Percentiles rank a stretch among this genome's conserved stretches.
Conservation (phyloP, 768 basidiomycete species). For the Leccinum olivaceopallidum region DNA sequence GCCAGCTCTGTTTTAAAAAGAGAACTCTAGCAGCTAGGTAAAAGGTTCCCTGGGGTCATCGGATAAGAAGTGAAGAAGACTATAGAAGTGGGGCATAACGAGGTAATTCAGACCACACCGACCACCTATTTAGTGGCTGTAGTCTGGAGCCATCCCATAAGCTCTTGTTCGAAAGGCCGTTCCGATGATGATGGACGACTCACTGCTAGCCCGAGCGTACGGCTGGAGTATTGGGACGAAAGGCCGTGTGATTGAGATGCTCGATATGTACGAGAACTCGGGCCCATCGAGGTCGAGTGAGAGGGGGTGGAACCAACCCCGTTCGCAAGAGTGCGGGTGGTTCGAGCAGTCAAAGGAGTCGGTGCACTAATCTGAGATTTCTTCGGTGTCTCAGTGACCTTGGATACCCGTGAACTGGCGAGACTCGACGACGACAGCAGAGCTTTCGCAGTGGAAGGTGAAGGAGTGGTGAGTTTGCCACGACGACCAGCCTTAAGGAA, state of each 20-base stretch:
- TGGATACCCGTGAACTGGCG: conserved; percentile 47
- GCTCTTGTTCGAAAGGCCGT: conserved; percentile 36
- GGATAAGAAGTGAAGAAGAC: conserved; percentile 11
- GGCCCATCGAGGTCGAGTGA: conserved; percentile 56
- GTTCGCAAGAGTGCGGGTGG: conserved; percentile 52
- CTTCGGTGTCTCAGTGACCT: conserved; percentile 75
- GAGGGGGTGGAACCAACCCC: conserved; percentile 59
- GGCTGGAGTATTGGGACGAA: conserved; percentile 73
- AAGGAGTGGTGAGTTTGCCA: conserved; percentile 45
- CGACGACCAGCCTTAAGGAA: conserved; percentile 75
- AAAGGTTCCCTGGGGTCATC: conserved; percentile 18
- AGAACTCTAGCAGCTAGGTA: conserved; percentile 30
- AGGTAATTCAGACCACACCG: conserved; percentile 15
- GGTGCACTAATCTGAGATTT: conserved; percentile 90
- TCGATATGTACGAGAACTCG: conserved; percentile 65
- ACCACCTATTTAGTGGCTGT: conserved; percentile 34
- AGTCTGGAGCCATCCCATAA: conserved; percentile 39
- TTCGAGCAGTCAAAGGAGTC: conserved; percentile 81
- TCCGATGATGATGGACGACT: conserved; percentile 42
- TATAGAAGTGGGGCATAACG: conserved; percentile 3
- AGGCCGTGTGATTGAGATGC: conserved; percentile 69
- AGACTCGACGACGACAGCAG: conserved; percentile 59
- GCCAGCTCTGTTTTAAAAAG: conserved; percentile 36
- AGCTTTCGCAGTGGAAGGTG: conserved; percentile 50
- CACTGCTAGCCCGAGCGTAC: conserved; percentile 72